These are phyloP conservation scores for Xerocomellus intermedius DNA, from an alignment of 768 basidiomycete genomes.

Conservation along the genomic window DNA sequence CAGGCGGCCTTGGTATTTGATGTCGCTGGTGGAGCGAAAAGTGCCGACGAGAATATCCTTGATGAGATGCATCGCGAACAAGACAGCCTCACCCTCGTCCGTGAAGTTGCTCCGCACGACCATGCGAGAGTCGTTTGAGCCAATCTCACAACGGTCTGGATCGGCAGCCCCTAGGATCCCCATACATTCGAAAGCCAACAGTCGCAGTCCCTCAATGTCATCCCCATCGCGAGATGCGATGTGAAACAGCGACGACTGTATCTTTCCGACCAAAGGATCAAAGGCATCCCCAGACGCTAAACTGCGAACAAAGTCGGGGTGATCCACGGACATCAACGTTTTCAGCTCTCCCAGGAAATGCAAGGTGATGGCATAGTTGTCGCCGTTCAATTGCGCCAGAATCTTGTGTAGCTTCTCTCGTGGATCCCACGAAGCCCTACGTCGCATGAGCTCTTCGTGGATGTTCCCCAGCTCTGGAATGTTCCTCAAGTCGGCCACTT, in stretches of 20 bases:
- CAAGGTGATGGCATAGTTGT: slow-evolving; percentile 75
- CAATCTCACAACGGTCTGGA: slow-evolving; percentile 85
- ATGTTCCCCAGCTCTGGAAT: slow-evolving; percentile 63
- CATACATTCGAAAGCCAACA: slow-evolving; percentile 84
- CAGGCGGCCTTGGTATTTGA: slow-evolving; percentile 84
- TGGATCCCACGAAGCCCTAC: slow-evolving; percentile 52
- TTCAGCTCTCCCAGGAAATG: slow-evolving; percentile 79
- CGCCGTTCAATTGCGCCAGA: slow-evolving; percentile 69
- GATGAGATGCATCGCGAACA: slow-evolving; percentile 86
- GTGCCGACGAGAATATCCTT: slow-evolving; percentile 82
- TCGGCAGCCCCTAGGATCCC: slow-evolving; percentile 92
- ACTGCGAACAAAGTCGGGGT: slow-evolving; percentile 51
- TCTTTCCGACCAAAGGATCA: slow-evolving; percentile 66
- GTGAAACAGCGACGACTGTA: slow-evolving; percentile 63
- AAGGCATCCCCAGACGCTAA: slow-evolving; percentile 86
- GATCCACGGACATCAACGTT: slow-evolving; percentile 51
- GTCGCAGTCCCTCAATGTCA: slow-evolving; percentile 60
- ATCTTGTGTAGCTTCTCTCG: slow-evolving; percentile 60
- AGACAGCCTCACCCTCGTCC: slow-evolving; percentile 70
- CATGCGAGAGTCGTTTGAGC: slow-evolving; percentile 55
- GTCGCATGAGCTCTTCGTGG: slow-evolving; percentile 39
- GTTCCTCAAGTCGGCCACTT: slow-evolving; percentile 74
- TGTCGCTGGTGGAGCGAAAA: slow-evolving; percentile 92
- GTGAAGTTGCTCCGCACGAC: slow-evolving; percentile 79
- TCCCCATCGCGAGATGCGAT: slow-evolving; percentile 81